phyloP scores from a whole-genome alignment of 2,329 filamentous ascomycete species.

The Diaporthe sp. region DNA sequence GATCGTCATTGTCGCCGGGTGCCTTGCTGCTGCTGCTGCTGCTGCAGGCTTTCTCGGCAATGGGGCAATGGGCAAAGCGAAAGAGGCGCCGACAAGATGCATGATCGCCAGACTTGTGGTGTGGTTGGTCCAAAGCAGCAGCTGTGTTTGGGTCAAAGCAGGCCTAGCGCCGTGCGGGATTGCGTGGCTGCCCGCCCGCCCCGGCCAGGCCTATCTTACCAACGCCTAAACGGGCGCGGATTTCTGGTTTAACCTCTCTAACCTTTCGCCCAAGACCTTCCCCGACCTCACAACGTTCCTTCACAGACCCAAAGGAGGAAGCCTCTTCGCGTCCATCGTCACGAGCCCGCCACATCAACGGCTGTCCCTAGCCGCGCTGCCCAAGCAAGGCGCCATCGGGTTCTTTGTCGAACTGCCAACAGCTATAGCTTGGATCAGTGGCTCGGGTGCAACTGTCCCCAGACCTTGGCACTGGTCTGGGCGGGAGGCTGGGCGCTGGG shows the following conservation, averaged over 20 bases:
- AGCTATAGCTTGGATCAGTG: not conserved
- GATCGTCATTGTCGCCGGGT: constrained; percentile 25
- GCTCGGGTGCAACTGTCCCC: not conserved
- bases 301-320: not conserved
- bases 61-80: constrained; percentile 5
- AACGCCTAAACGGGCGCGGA: not conserved
- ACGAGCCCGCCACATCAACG: constrained; percentile 1
- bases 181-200: constrained; percentile 14
- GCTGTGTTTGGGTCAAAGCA: constrained; percentile 22
- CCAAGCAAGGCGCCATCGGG: not conserved
- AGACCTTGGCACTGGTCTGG: constrained; percentile 22
- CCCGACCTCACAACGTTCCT: not conserved
- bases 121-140: constrained; percentile 22
- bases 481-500: constrained; percentile 18
- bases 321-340: not conserved
- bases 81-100: constrained; percentile 27
- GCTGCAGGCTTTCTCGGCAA: constrained; percentile 14
- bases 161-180: constrained; percentile 18
- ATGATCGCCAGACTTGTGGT: constrained; percentile 27
- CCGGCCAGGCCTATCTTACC: no score
- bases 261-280: not conserved
- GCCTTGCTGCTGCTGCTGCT: constrained; percentile 28
- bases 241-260: not conserved
- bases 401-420: not conserved
- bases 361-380: not conserved